Percentiles rank a stretch among this genome's conserved stretches.
Conservation (phyloP, 768 basidiomycete species). For the Tubosaeta sp. region DNA sequence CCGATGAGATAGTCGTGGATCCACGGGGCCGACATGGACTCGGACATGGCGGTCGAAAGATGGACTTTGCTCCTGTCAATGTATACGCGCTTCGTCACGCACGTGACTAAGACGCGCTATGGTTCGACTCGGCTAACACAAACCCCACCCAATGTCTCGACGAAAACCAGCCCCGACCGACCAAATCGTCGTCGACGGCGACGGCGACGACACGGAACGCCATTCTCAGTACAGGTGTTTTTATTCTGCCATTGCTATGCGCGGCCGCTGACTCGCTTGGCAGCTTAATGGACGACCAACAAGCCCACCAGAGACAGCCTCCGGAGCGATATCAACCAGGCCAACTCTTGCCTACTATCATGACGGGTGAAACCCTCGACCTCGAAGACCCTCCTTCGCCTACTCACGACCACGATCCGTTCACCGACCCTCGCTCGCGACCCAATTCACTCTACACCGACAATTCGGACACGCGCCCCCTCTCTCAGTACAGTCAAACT, state of each 20-base stretch:
- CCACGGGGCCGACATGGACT: slow-evolving; percentile 46
- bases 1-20: slow-evolving; percentile 48
- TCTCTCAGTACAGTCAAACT: slow-evolving; percentile 36
- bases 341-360: slow-evolving; percentile 55
- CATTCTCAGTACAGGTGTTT: slow-evolving; percentile 5
- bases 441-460: slow-evolving; percentile 23
- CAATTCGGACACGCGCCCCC: slow-evolving; percentile 24
- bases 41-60: slow-evolving; percentile 35
- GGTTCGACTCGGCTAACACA: background rate
- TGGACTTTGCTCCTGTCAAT: slow-evolving; percentile 1
- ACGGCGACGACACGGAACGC: slow-evolving; percentile 1
- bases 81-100: background rate
- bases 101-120: slow-evolving; percentile 3
- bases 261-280: background rate
- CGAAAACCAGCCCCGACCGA: slow-evolving; percentile 21
- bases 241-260: background rate
- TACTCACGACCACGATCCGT: slow-evolving; percentile 31
- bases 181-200: background rate
- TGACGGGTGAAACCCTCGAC: slow-evolving; percentile 62
- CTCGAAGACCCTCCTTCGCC: slow-evolving; percentile 35
- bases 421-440: slow-evolving; percentile 26
- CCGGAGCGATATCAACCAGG: slow-evolving; percentile 54
- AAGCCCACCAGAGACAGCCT: slow-evolving; percentile 7
- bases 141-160: slow-evolving; percentile 8
- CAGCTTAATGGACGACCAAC: slow-evolving; percentile 9